Percentiles rank a stretch among this genome's conserved stretches.
These are phyloP conservation scores for Ustilago loliicola DNA, from an alignment of 1,284 basidiomycete species.

Conservation along the genomic window DNA sequence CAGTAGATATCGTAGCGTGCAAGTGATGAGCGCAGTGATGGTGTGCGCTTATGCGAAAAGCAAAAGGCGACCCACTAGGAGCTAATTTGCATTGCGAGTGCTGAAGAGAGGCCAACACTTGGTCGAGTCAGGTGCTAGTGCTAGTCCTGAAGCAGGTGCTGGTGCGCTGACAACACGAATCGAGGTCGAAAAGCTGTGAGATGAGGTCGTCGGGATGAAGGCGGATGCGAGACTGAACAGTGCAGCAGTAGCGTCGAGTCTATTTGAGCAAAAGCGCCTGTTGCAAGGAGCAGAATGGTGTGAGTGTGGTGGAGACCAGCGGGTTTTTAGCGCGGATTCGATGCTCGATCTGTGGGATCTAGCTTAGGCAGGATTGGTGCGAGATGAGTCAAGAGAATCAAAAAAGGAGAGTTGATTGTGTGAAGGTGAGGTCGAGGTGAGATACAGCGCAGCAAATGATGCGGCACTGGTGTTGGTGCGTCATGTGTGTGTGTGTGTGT, in stretches of 20 bases:
- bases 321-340: background rate
- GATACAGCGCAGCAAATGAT: constrained; percentile 22
- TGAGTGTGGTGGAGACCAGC: background rate
- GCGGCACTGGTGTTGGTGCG: constrained; percentile 9
- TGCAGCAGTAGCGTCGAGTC: background rate
- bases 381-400: background rate
- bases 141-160: background rate
- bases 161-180: background rate
- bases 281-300: background rate
- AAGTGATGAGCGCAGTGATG: background rate
- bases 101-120: constrained; percentile 1
- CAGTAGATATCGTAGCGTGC: background rate
- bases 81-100: constrained; percentile 15
- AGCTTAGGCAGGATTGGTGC: background rate
- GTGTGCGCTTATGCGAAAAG: constrained; percentile 5
- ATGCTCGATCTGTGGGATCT: background rate
- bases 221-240: background rate
- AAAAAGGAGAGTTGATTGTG: background rate
- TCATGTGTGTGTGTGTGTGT: constrained; percentile 16
- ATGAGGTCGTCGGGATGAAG: constrained; percentile 12
- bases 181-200: constrained; percentile 6
- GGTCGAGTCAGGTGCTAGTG: constrained; percentile 11
- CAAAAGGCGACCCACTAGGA: constrained; percentile 5
- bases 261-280: background rate
- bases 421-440: background rate